These are phyloP conservation scores for Trichoderma afroharzianum DNA, from an alignment of 2,329 filamentous ascomycete species.

Conservation along the genomic window DNA sequence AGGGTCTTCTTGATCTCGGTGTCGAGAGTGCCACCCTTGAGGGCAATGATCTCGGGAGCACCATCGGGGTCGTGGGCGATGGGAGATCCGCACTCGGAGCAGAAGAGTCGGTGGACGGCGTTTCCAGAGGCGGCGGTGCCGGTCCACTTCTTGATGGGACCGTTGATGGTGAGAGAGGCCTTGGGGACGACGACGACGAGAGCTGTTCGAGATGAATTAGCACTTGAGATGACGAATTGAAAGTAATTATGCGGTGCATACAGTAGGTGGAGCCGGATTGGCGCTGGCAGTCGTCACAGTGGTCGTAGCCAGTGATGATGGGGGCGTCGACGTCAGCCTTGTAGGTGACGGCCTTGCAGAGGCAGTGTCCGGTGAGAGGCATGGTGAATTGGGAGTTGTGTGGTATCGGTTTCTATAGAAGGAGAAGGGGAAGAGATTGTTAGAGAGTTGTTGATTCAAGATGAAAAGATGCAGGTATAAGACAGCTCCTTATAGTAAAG, in stretches of 20 bases:
- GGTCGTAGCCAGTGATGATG: constrained; percentile 60
- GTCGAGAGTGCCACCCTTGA: constrained; percentile 64
- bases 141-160: constrained; percentile 62
- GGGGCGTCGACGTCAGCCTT: constrained; percentile 50
- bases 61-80: constrained; percentile 68
- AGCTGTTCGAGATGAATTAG: constrained; percentile 39
- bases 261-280: constrained; percentile 67
- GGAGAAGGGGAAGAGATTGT: not conserved
- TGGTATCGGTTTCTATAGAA: not conserved
- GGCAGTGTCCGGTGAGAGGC: constrained; percentile 66
- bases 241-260: constrained; percentile 31
- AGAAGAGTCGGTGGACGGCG: constrained; percentile 65
- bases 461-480: not conserved
- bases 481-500: not conserved
- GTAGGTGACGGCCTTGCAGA: constrained; percentile 71
- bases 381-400: constrained; percentile 43
- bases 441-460: not conserved
- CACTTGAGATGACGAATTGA: not conserved
- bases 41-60: constrained; percentile 65
- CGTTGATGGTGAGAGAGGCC: constrained; percentile 60
- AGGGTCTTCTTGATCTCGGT: constrained; percentile 63
- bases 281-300: constrained; percentile 71
- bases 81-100: constrained; percentile 64
- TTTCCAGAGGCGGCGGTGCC: constrained; percentile 59
- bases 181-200: constrained; percentile 65